A percentile compares a stretch with the other conserved stretches of the same genome.
phyloP scores from a whole-genome alignment of 176 grass and related monocot species.

The Neostapfia colusana region DNA sequence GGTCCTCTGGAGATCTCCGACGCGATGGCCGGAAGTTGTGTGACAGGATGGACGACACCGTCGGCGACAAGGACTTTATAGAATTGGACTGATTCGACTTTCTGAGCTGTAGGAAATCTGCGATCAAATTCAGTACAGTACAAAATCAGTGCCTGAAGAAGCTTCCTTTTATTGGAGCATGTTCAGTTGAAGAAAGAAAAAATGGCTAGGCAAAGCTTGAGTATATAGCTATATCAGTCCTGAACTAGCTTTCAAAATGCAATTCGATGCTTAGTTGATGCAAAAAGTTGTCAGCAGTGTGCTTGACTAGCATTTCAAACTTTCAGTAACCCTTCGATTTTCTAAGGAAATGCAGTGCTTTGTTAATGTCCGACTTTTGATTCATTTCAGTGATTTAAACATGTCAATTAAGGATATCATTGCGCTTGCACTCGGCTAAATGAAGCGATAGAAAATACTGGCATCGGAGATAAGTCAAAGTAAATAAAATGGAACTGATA shows the following conservation, averaged over 20 bases:
- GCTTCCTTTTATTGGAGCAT: neutral
- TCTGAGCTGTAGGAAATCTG: slow-evolving; percentile 91
- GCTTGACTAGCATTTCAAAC: slow-evolving; percentile 15
- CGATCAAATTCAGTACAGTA: neutral
- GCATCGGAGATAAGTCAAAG: neutral
- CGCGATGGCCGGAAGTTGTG: slow-evolving; percentile 58
- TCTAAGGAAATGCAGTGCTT: neutral
- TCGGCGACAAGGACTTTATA: slow-evolving; percentile 59
- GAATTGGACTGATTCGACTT: slow-evolving; percentile 54
- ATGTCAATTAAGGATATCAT: neutral
- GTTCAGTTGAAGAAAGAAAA: slow-evolving; percentile 14
- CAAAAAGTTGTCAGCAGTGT: neutral
- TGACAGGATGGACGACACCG: slow-evolving; percentile 67
- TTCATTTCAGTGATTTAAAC: slow-evolving; percentile 12
- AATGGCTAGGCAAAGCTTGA: slow-evolving; percentile 24
- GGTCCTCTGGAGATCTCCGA: slow-evolving; percentile 52
- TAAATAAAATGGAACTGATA: neutral
- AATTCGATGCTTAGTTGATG: slow-evolving; percentile 20
- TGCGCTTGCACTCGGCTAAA: neutral
- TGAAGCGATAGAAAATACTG: slow-evolving; percentile 5
- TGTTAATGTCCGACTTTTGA: neutral
- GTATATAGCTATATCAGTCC: neutral
- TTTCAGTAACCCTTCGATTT: slow-evolving; percentile 7
- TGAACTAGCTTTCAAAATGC: neutral
- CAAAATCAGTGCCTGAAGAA: neutral